These are phyloP conservation scores for Periglandula ipomoeae DNA, from an alignment of 2,329 filamentous ascomycete genomes.

Conservation along the genomic window DNA sequence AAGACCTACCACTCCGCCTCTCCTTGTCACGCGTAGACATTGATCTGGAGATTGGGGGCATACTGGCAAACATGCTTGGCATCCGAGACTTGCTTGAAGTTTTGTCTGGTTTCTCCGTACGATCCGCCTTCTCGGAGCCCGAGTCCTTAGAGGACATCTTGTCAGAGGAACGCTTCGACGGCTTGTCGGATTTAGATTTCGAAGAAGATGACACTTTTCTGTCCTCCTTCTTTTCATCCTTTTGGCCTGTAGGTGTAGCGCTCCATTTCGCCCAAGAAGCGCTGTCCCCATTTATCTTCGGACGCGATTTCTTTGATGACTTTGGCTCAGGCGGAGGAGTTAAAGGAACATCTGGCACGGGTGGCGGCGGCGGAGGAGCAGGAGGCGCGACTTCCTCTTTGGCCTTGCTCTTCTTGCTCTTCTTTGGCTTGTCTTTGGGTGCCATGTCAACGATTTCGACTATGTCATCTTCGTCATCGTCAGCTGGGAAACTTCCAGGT, in stretches of 20 bases:
- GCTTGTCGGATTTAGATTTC: slow-evolving; percentile 58
- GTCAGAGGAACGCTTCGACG: slow-evolving; percentile 42
- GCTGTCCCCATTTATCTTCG: slow-evolving; percentile 63
- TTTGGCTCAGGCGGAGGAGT: slow-evolving; percentile 47
- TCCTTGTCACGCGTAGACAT: slow-evolving; percentile 60
- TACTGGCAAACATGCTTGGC: slow-evolving; percentile 54
- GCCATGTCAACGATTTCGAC: slow-evolving; percentile 43
- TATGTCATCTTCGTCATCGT: slow-evolving; percentile 40
- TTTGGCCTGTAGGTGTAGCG: slow-evolving; percentile 37
- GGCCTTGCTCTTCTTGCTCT: slow-evolving; percentile 27
- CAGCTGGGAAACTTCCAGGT: slow-evolving; percentile 49
- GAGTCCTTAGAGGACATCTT: slow-evolving; percentile 59
- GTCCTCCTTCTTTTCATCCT: slow-evolving; percentile 33
- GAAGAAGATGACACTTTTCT: slow-evolving; percentile 32
- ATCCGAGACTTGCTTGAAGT: slow-evolving; percentile 44
- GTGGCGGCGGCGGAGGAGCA: slow-evolving; percentile 36
- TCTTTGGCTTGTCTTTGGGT: slow-evolving; percentile 27
- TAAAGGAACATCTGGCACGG: slow-evolving; percentile 37
- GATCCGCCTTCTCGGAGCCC: slow-evolving; percentile 60
- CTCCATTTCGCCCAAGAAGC: slow-evolving; percentile 71
- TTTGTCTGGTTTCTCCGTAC: slow-evolving; percentile 32
- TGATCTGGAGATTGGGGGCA: slow-evolving; percentile 57
- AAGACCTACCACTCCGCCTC: slow-evolving; percentile 40
- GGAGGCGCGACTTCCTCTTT: slow-evolving; percentile 17
- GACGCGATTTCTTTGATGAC: slow-evolving; percentile 63